Evolutionary conservation across 352 stramenopile genomes (phyloP), one percentile per base, ranked within the genome.

Genomic region (Phytopythium cucurbitacearum): DNA sequence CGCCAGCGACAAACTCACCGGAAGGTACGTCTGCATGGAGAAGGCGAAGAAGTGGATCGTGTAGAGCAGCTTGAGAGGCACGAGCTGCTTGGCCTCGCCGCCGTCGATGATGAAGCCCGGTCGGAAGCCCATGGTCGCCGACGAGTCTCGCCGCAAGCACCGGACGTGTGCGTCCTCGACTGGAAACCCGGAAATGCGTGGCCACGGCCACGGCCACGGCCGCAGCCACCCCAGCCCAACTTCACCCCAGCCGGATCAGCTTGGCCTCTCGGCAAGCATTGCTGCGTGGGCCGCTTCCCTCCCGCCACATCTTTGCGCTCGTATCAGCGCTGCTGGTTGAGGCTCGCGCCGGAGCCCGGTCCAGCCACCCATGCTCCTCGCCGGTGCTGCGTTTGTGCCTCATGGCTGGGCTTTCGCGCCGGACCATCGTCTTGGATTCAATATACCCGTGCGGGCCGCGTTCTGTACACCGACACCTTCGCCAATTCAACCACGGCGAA

Each of bases 31-130:
- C 49, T 86, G 77, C 39, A 70, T 81, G 51, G 72, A 85, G 63
- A 88, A 88, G 35, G 74, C 77, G 42, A 67, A 76, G 56, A 81
- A 81, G 57, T 83, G 68, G 61, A 88, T 80, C 43, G 81, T 59
- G 60, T 85, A 88, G 51, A 86, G 71, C 57, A 88, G 57, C 66
- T 88, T 88, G 62, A 88, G 77, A 62, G 77, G 68, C 60, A 86
- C 64, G 68, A 88, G 77, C 50, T 53, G 48, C 62, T 71, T 74
- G 40, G 68, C 60, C 64, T 88, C 77, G 52, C 77, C 76, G 63
- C 74, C 76, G 44, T 85, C 70, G 63, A 88, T 53, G 51, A 78
- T 48, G 64, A 88, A 88, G 9, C 56, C 53, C 7, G 53, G 45
- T 35, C 60, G 64, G 37, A 69, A 66, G 1, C 64, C 64, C 64